These are phyloP conservation scores for Colletotrichum neosansevieriae DNA, from an alignment of 2,329 filamentous ascomycete species.

Conservation along the genomic window DNA sequence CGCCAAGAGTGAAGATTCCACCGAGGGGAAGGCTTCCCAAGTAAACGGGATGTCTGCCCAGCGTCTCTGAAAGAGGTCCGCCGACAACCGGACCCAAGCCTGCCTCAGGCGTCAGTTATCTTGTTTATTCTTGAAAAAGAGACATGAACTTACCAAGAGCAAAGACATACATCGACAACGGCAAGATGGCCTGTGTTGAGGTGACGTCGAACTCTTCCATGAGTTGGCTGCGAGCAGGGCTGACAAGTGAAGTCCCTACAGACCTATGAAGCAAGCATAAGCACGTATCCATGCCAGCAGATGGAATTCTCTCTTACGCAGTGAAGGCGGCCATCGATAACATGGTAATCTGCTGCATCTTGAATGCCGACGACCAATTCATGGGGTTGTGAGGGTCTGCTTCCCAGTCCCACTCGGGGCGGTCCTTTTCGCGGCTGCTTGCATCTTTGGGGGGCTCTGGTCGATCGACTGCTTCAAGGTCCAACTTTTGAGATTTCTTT, in stretches of 20 bases:
- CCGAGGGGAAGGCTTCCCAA: conserved; percentile 58
- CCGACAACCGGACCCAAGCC: conserved; percentile 70
- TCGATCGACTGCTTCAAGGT: too few species aligned
- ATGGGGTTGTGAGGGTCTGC: conserved; percentile 60
- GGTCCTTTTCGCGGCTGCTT: background rate
- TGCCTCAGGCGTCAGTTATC: too few species aligned
- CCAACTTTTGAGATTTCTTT: background rate
- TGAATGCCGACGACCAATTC: conserved; percentile 61
- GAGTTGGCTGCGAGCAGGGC: conserved; percentile 59
- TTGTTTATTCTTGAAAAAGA: too few species aligned
- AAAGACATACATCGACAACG: conserved; percentile 70
- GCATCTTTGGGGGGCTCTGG: background rate
- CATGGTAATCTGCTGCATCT: conserved; percentile 54
- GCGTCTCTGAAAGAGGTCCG: conserved; percentile 69
- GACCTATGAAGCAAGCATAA: conserved; percentile 56
- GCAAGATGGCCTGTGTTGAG: conserved; percentile 68
- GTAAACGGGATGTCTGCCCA: conserved; percentile 68
- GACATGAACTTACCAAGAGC: conserved; percentile 54
- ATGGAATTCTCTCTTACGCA: conserved; percentile 48
- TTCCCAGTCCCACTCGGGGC: conserved; percentile 48
- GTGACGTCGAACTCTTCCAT: conserved; percentile 66
- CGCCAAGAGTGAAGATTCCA: conserved; percentile 67
- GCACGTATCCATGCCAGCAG: background rate
- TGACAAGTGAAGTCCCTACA: conserved; percentile 66
- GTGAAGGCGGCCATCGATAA: conserved; percentile 55